A percentile compares a stretch with the other conserved stretches of the same genome.
Evolutionary conservation across 176 grass and related monocot species (phyloP).

Genomic region (barley (Hordeum vulgare)): DNA sequence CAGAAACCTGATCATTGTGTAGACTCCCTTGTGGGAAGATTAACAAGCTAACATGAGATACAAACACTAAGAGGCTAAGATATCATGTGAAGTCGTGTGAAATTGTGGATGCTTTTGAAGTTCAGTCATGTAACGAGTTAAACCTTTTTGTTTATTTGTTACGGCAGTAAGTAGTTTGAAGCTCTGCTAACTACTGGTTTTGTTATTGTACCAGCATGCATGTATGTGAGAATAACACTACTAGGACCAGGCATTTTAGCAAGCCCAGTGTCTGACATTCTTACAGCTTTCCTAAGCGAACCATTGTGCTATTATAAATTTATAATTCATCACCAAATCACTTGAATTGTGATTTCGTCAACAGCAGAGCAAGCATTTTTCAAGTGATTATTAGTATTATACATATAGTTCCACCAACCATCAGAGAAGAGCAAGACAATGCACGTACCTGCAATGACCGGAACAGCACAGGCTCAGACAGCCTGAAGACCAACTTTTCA

Average conservation of each 20-base stretch:
- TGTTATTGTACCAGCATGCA: not conserved
- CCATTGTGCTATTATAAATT: not conserved
- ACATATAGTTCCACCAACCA: not conserved
- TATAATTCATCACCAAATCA: not conserved
- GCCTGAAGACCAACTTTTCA: slow-evolving; percentile 69
- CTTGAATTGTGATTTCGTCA: not conserved
- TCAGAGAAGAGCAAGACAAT: slow-evolving; percentile 13
- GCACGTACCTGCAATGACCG: slow-evolving; percentile 67
- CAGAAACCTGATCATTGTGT: not conserved
- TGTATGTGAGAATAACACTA: not conserved
- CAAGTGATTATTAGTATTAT: not conserved
- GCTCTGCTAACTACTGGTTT: not conserved
- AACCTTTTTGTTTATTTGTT: not conserved
- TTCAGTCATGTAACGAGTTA: not conserved
- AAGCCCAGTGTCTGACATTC: not conserved
- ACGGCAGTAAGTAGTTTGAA: not conserved
- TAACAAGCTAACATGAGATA: not conserved
- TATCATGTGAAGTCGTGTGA: not conserved
- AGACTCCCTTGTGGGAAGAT: not conserved
- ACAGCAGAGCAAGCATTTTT: not conserved
- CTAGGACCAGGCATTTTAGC: not conserved
- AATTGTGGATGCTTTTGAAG: not conserved
- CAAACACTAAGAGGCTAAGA: not conserved
- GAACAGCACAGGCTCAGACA: slow-evolving; percentile 82
- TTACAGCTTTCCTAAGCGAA: not conserved